A percentile compares a stretch with the other conserved stretches of the same genome.
These are phyloP conservation scores for Crithidia mellificae DNA, from an alignment of 208 protist genomes.

Conservation along the genomic window DNA sequence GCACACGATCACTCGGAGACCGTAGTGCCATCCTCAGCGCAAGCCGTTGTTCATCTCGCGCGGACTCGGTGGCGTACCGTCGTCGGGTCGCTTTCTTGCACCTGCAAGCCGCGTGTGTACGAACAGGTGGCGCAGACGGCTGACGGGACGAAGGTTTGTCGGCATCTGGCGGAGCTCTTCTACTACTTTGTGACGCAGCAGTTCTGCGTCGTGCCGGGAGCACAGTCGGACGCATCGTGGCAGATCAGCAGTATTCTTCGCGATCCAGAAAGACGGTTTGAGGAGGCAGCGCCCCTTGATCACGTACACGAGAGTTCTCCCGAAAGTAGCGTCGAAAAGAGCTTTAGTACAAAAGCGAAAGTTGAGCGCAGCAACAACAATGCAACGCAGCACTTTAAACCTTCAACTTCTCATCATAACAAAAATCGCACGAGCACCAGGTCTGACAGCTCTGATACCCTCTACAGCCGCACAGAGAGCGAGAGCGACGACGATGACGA, in stretches of 20 bases:
- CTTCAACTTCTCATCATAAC: no score
- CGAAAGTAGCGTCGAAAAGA: no score
- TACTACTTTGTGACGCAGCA: slow-evolving; percentile 63
- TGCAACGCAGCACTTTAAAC: no score
- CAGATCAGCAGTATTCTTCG: background rate
- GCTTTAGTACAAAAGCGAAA: no score
- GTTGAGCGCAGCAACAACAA: background rate
- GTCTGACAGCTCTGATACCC: background rate
- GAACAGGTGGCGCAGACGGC: slow-evolving; percentile 49
- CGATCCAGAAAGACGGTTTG: background rate
- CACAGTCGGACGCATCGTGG: background rate
- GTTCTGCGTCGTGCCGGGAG: slow-evolving; percentile 18
- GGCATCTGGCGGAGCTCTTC: slow-evolving; percentile 72
- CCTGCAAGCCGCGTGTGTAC: slow-evolving; percentile 54
- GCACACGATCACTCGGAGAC: no score
- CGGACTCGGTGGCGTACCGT: slow-evolving; percentile 43
- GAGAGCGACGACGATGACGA: background rate
- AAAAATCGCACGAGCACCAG: background rate
- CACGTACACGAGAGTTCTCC: no score
- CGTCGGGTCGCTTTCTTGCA: slow-evolving; percentile 53
- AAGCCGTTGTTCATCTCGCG: slow-evolving; percentile 18
- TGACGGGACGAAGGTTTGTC: slow-evolving; percentile 62
- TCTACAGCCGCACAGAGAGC: background rate
- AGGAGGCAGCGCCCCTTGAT: no score
- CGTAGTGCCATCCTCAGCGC: no score